Conservation (phyloP, 73 alveolate genomes). For the Paramecium tetraurelia region DNA sequence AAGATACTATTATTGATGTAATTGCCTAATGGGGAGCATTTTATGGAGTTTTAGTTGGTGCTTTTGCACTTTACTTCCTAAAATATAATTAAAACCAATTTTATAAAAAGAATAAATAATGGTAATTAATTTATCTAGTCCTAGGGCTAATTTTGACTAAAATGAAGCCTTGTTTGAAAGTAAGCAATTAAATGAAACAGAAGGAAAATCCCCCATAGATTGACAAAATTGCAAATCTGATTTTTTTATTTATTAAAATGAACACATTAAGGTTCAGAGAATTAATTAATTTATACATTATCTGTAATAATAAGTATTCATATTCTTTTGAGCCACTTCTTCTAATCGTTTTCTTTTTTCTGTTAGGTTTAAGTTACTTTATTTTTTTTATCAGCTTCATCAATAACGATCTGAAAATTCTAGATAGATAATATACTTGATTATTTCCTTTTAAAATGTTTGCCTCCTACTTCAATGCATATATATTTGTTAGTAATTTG, state of each 20-base stretch:
- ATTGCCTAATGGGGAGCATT: slow-evolving; percentile 62
- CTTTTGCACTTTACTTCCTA: slow-evolving; percentile 54
- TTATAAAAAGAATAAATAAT: slow-evolving; percentile 50
- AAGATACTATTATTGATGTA: slow-evolving; percentile 49
- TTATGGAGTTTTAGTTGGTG: slow-evolving; percentile 57
- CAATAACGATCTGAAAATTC: background rate
- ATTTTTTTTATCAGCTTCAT: background rate
- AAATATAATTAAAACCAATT: slow-evolving; percentile 43
- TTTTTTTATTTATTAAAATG: too few relatives aligned
- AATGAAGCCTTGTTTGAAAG: background rate
- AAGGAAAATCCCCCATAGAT: background rate
- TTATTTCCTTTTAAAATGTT: background rate
- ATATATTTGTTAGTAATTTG: slow-evolving; percentile 83
- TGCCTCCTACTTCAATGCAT: slow-evolving; percentile 71
- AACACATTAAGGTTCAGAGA: too few relatives aligned
- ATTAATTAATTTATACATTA: background rate
- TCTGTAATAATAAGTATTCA: background rate
- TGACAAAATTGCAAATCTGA: background rate
- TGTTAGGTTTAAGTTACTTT: background rate
- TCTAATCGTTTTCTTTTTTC: slow-evolving; percentile 18
- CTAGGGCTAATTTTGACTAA: slow-evolving; percentile 9
- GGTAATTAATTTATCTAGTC: background rate
- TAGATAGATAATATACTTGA: background rate
- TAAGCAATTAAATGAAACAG: background rate
- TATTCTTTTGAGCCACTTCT: slow-evolving; percentile 56